These are phyloP conservation scores for Kluyveromyces siamensis DNA, from an alignment of 805 yeast species.

Conservation along the genomic window DNA sequence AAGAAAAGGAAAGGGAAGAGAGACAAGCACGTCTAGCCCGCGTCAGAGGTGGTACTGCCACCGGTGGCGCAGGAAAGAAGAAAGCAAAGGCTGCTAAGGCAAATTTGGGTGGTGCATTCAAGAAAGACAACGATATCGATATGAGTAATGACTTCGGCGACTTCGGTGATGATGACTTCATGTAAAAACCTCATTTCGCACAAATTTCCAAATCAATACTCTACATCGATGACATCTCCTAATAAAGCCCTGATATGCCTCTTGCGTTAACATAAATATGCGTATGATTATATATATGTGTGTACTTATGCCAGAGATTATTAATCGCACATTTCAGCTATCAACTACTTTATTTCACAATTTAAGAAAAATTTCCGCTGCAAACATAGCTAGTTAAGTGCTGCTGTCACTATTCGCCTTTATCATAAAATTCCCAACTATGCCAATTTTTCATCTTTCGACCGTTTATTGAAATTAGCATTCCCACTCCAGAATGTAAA, in stretches of 20 bases:
- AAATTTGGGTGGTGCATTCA: slow-evolving; percentile 52
- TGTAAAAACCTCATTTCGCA: slow-evolving; percentile 34
- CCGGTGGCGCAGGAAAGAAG: slow-evolving; percentile 93
- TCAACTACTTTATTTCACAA: too few relatives aligned
- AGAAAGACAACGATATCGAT: slow-evolving; percentile 58
- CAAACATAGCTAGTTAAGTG: too few relatives aligned
- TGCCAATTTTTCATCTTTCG: background rate
- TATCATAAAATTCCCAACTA: background rate
- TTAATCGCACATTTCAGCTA: too few relatives aligned
- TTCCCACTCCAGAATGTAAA: too few relatives aligned
- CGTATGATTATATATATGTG: too few relatives aligned
- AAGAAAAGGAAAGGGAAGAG: slow-evolving; percentile 83
- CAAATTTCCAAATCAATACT: background rate
- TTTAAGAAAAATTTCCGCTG: too few relatives aligned
- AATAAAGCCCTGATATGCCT: background rate
- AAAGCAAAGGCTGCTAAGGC: slow-evolving; percentile 77
- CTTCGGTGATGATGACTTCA: slow-evolving; percentile 74
- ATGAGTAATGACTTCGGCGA: slow-evolving; percentile 45
- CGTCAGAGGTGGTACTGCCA: slow-evolving; percentile 69
- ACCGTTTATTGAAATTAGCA: background rate
- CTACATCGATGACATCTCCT: background rate
- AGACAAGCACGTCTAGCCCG: slow-evolving; percentile 77
- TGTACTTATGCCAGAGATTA: too few relatives aligned
- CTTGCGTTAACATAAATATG: background rate
- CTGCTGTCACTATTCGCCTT: too few relatives aligned